Evolutionary conservation across 2,329 filamentous ascomycete species (phyloP).

Genomic region (Fusarium odoratissimum): DNA sequence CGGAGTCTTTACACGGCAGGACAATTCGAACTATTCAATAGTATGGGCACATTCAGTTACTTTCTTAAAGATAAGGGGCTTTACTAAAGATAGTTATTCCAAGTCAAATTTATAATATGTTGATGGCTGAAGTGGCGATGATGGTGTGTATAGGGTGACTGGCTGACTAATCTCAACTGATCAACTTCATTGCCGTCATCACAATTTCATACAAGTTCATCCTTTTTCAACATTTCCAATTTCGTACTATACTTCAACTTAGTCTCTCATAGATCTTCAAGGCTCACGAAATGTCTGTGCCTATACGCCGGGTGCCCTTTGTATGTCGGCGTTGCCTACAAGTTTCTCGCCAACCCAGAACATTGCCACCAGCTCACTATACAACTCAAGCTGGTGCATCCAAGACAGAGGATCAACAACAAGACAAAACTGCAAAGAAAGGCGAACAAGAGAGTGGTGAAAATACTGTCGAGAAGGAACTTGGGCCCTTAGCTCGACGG

Average conservation of each 20-base stretch:
- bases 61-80: constrained; percentile 4
- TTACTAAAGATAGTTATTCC: constrained; percentile 1
- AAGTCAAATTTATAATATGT: neutral
- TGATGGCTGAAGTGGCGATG: neutral
- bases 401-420: constrained; percentile 7
- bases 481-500: constrained; percentile 65
- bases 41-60: constrained; percentile 4
- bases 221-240: neutral
- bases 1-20: constrained; percentile 2
- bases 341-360: constrained; percentile 3
- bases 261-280: neutral
- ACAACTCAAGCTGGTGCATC: constrained; percentile 29
- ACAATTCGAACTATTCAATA: constrained; percentile 4
- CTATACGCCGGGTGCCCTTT: constrained; percentile 14
- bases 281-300: neutral
- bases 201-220: neutral
- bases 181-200: constrained; percentile 27
- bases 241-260: neutral
- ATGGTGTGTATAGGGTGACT: neutral
- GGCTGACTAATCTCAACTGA: constrained; percentile 33
- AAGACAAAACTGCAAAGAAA: neutral
- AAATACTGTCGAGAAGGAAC: constrained; percentile 24
- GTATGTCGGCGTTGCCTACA: constrained; percentile 38
- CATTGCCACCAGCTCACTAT: constrained; percentile 21
- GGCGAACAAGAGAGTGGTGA: neutral